Base-by-base conservation (phyloP, 2,329 filamentous ascomycete genomes). In the Cylindrodendrum hubeiense region DNA sequence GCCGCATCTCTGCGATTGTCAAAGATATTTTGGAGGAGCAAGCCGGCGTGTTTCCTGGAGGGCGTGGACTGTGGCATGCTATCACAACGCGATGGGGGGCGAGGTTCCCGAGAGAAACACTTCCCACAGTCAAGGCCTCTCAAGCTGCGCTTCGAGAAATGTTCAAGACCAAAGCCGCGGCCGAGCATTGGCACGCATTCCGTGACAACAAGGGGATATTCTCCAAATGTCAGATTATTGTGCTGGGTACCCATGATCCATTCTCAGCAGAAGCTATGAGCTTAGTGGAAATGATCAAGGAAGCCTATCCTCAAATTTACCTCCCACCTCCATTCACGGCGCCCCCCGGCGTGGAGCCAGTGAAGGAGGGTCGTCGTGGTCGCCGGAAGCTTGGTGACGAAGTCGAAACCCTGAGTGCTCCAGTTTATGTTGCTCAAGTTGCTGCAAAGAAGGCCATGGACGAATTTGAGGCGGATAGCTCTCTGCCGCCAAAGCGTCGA, bases 1-100 rank as follows among this genome's bases (percentile, higher is more conserved):
- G 53, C 8, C 69, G 72, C 10, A 67, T 78, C 10, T 71, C 64
- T 21, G 62, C 68, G 22, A 69, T 78, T 10, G 69, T 80, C 17
- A 71, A 75, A 6, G 71, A 74, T 4, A 66, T 78, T 30, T 68
- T 80, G 30, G 67, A 64, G n/a, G 72, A 76, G 33, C 70, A 76
- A 6, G 73, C 76, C 2, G 86, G 86, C 0, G 83, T 85, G 1
- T 84, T 89, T 47, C 84, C 87, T 2, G 84, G 85, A 17, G 85
- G 84, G 24, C 79, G 82, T 43, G 78, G 84, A 4, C 74, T 89
- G 5, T 87, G 84, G 77, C 81, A 83, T 61, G 83, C 83, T 2
- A 71, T 87, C 4, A 78, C 81, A 15, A 78, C 78, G 10, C 74
- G 83, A 8, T 89, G 86, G 82, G 73, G 77, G 10, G 76, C 76